Evolutionary conservation across 169 alveolate species (phyloP), one percentile per base, ranked within the genome.

Genomic region (Plasmodium falciparum): DNA sequence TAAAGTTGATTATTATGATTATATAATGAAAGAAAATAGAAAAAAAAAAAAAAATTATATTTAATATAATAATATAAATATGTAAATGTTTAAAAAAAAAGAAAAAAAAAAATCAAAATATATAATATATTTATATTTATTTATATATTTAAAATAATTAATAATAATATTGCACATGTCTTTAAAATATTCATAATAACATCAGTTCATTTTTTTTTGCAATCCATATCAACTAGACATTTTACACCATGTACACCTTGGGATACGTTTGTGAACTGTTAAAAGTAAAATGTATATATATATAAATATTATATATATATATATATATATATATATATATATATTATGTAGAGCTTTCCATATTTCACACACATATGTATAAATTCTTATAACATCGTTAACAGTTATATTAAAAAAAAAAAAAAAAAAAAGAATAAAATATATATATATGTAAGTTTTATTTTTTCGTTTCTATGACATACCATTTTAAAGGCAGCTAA

Each of bases 401-500:
- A 33, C 6, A 5, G 45, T 4, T 33, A 3, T 33, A 33, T 33
- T 29, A 29, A 24, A 24, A 24, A 26, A 26, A 26, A 33, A 26
- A 1, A 26, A 26, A 26, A 33, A 17, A 8, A 26, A 26, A 62
- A 20, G 45, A 22, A 5, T 11, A 62, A 62, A 62, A 22, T 15
- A 22, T 62, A 13, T 26, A 58, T 0, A 17, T 39, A 17, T 70
- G 22, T 72, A 24, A 13, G n/a, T n/a, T 29, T 24, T 13, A 49
- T 6, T 20, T 54, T 29, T 73, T 80, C 4, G 17, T 9, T 52
- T 22, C 17, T 52, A 24, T 47, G 45, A 33, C 24, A 20, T 86
- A 86, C 92, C 88, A 49, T 49, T 86, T 86, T 86, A 17, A 86
- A 86, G 45, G 88, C 76, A 1, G 92, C 92, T 62, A 86, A 54